Conservation (phyloP, 805 yeast species). For the Starmerella apis region DNA sequence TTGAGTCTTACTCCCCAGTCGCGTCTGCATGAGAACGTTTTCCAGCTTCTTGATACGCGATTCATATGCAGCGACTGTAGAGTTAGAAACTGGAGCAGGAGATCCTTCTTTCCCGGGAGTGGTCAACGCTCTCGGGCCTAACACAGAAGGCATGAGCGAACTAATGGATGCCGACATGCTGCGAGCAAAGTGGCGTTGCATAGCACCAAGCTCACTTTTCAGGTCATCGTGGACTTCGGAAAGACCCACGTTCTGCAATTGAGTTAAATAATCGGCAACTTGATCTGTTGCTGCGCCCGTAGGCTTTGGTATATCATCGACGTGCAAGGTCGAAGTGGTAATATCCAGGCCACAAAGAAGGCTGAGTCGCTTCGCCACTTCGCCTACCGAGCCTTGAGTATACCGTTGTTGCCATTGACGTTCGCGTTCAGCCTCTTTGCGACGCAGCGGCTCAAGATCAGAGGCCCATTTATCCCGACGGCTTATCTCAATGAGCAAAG, state of each 20-base stretch:
- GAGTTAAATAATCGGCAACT: constrained; percentile 23
- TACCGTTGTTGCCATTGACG: constrained; percentile 55
- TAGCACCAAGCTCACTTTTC: constrained; percentile 27
- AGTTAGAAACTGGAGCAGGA: neutral
- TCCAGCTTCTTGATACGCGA: constrained; percentile 56
- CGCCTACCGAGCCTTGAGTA: constrained; percentile 21
- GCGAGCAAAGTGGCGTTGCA: constrained; percentile 24
- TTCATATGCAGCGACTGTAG: constrained; percentile 40
- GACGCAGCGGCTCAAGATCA: constrained; percentile 41
- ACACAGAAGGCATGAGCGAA: constrained; percentile 8
- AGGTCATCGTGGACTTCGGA: constrained; percentile 26
- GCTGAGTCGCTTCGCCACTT: constrained; percentile 5
- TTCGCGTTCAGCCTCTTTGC: constrained; percentile 36
- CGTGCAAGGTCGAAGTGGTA: neutral
- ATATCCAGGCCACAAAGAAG: constrained; percentile 1
- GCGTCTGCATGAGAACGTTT: constrained; percentile 19
- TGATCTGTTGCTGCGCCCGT: constrained; percentile 1
- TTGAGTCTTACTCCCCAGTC: constrained; percentile 15
- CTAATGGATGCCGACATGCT: constrained; percentile 18
- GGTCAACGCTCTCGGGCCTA: neutral
- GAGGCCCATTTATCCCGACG: constrained; percentile 25
- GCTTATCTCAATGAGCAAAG: constrained; percentile 30
- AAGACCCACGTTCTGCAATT: constrained; percentile 23
- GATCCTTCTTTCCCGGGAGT: neutral
- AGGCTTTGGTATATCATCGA: neutral